Conservation (phyloP, 208 protist genomes). For the Naegleria fowleri region DNA sequence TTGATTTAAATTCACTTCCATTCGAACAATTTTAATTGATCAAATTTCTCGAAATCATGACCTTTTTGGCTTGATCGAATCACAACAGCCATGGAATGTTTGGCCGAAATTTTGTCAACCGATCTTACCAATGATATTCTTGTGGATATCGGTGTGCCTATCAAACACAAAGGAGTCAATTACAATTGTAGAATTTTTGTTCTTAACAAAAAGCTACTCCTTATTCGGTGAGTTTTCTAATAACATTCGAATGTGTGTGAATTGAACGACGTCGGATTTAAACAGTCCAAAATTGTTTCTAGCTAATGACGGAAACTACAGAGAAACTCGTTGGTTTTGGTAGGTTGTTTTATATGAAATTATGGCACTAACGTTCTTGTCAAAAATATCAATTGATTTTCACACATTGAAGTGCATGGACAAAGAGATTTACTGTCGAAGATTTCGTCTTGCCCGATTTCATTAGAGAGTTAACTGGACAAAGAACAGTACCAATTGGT, state of each 20-base stretch:
- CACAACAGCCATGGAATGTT: background rate
- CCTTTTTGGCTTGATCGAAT: too few species aligned
- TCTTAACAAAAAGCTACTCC: conserved; percentile 52
- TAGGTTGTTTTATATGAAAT: conserved; percentile 30
- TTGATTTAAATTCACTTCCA: too few species aligned
- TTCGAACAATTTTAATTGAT: too few species aligned
- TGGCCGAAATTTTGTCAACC: conserved; percentile 20
- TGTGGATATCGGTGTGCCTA: conserved; percentile 64
- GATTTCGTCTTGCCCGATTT: conserved; percentile 29
- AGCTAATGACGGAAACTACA: conserved; percentile 64
- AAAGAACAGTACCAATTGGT: conserved; percentile 31
- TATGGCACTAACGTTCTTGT: too few species aligned
- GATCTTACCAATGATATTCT: conserved; percentile 52
- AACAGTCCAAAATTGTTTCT: conserved; percentile 6
- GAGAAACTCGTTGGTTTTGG: conserved; percentile 63
- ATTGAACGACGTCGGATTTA: too few species aligned
- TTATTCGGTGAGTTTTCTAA: conserved; percentile 45
- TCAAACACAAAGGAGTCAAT: conserved; percentile 46
- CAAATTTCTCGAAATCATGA: too few species aligned
- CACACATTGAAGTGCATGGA: conserved; percentile 20
- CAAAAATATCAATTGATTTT: too few species aligned
- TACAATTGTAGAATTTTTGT: conserved; percentile 72
- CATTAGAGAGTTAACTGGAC: conserved; percentile 32
- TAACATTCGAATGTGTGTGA: conserved; percentile 61
- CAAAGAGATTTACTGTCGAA: conserved; percentile 27